Percentiles rank a stretch among this genome's conserved stretches.
phyloP scores from a whole-genome alignment of 345 rosid genomes.

The Turnera subulata region DNA sequence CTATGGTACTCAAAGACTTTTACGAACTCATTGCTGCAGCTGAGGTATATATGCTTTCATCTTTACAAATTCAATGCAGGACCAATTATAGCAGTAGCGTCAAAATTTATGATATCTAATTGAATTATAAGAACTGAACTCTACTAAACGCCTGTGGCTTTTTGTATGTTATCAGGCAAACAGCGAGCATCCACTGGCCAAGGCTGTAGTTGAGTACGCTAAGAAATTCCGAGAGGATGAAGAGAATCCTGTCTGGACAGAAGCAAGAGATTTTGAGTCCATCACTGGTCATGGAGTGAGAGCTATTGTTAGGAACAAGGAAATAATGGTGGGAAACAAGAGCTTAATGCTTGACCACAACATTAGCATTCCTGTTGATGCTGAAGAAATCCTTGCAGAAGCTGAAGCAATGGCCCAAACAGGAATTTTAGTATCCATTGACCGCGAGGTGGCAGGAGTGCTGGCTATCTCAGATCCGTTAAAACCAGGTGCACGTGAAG shows the following conservation, averaged over 20 bases:
- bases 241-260: conserved; percentile 81
- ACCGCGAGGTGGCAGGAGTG: conserved; percentile 55
- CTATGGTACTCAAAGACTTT: conserved; percentile 65
- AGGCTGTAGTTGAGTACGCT: conserved; percentile 77
- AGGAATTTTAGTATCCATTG: conserved; percentile 68
- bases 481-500: conserved; percentile 67
- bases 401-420: conserved; percentile 83
- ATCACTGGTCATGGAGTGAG: conserved; percentile 84
- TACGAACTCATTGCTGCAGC: conserved; percentile 79
- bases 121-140: neutral
- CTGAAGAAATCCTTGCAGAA: conserved; percentile 64
- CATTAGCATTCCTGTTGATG: conserved; percentile 49
- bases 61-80: neutral
- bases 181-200: conserved; percentile 92
- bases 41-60: conserved; percentile 48
- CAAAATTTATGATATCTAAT: too few relatives aligned
- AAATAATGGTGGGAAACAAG: conserved; percentile 76
- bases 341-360: conserved; percentile 49
- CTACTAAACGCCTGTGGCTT: neutral
- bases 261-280: conserved; percentile 66
- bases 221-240: conserved; percentile 73
- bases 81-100: too few relatives aligned
- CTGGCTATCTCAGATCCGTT: conserved; percentile 77
- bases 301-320: conserved; percentile 55
- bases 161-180: conserved; percentile 39